Evolutionary conservation across 1,284 basidiomycete species (phyloP).

Genomic region (Trichosporon sp.): DNA sequence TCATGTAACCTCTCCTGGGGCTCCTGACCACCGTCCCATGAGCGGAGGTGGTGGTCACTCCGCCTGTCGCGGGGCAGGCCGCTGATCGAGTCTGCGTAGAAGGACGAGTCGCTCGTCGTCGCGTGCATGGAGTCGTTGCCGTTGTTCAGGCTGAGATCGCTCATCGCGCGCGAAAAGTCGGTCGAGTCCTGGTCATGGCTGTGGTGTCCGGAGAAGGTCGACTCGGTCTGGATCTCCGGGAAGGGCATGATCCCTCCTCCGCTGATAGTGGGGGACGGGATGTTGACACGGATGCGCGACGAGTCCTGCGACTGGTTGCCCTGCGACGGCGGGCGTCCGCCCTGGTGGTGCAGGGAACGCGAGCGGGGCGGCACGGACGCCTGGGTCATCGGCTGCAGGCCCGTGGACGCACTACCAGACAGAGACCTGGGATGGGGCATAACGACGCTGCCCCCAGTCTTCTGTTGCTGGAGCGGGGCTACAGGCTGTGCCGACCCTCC

Average conservation of each 20-base stretch:
- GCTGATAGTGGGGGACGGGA: conserved; percentile 26
- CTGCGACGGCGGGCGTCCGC: conserved; percentile 12
- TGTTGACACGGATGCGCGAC: conserved; percentile 26
- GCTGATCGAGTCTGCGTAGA: not conserved
- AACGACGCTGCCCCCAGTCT: conserved; percentile 13
- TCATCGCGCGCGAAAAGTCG: conserved; percentile 21
- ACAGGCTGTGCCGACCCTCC: not conserved
- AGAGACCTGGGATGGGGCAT: conserved; percentile 25
- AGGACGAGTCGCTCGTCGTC: not conserved
- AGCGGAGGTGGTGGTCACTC: conserved; percentile 33
- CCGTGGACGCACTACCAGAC: conserved; percentile 22
- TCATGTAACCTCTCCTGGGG: conserved; percentile 18
- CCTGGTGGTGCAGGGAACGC: conserved; percentile 26
- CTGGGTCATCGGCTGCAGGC: conserved; percentile 17
- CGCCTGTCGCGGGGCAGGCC: conserved; percentile 11
- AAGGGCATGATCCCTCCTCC: conserved; percentile 23
- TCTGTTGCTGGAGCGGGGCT: not conserved
- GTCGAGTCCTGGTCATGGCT: conserved; percentile 5
- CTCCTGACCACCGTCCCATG: conserved; percentile 26
- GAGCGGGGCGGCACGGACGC: conserved; percentile 26
- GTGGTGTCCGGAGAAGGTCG: not conserved
- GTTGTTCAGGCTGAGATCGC: conserved; percentile 8
- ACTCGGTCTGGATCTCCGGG: conserved; percentile 20
- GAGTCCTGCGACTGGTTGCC: not conserved
- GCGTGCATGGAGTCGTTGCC: conserved; percentile 10